phyloP scores from a whole-genome alignment of 257 asterid genomes.

The Gentiana straminea region DNA sequence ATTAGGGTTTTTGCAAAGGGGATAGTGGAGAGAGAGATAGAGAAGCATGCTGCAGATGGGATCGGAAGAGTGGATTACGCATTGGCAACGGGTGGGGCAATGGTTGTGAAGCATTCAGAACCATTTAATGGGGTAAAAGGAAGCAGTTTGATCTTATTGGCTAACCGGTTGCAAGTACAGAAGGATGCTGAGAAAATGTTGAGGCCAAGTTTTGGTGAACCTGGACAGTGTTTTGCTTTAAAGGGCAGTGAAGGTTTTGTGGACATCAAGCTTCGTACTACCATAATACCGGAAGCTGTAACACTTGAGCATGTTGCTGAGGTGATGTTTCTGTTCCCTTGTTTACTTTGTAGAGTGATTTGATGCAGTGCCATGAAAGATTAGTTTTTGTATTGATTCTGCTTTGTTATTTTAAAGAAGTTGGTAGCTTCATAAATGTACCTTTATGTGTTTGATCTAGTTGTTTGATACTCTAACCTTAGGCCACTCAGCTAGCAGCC shows the following conservation, averaged over 20 bases:
- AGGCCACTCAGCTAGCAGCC: too few relatives aligned
- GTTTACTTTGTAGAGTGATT: not conserved
- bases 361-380: not conserved
- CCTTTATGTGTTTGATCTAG: too few relatives aligned
- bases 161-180: conserved; percentile 18
- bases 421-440: too few relatives aligned
- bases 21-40: conserved; percentile 61
- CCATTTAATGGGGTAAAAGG: conserved; percentile 24
- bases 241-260: conserved; percentile 65
- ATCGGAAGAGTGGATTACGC: conserved; percentile 85
- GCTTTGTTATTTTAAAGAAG: not conserved
- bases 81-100: conserved; percentile 61
- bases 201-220: conserved; percentile 94
- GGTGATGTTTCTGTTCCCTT: conserved; percentile 28
- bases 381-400: not conserved
- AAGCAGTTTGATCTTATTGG: conserved; percentile 12
- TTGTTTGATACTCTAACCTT: too few relatives aligned
- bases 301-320: conserved; percentile 78
- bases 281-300: conserved; percentile 69
- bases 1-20: conserved; percentile 54
- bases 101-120: conserved; percentile 66
- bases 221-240: conserved; percentile 84
- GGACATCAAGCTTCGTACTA: conserved; percentile 51
- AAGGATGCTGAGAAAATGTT: conserved; percentile 54
- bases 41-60: conserved; percentile 82